Evolutionary conservation across 805 yeast species (phyloP), one percentile per base, ranked within the genome.

Genomic region (Myxozyma vanderwaltii): DNA sequence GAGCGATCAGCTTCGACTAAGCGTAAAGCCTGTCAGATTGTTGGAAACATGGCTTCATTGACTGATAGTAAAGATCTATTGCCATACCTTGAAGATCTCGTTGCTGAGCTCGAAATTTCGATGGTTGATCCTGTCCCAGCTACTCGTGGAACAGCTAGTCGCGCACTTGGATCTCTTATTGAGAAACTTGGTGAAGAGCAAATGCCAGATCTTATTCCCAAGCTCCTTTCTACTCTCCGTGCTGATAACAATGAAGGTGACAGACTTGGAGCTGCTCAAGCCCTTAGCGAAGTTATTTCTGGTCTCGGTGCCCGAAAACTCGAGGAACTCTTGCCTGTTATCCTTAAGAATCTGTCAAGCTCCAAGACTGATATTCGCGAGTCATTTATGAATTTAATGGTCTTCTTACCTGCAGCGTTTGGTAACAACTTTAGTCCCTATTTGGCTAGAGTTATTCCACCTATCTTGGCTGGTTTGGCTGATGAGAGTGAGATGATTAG

Each of bases 41-140:
- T 94, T 31, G 99, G 99, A 63, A 94, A 94, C 71, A 94, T 94
- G 98, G 91, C 98, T 1, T 90, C 94, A 71, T 79, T 94, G 68
- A 97, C 96, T 17, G 98, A 92, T 68, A 79, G 89, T 17, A 83
- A 82, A 66, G 99, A 94, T 72, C 79, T 94, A 61, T 74, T 83
- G 52, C 97, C 97, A 26, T 94, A 94, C 74, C 77, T 94, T 68
- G 81, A 84, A 23, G 82, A 84, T 44, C 79, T 94, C 67, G 86
- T 92, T 45, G 79, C 84, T 10, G 97, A 91, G 67, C 81, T 94
- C 61, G 96, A 94, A 72, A 79, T 82, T 44, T 96, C 98, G 4
- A 92, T 94, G 96, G 97, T 95, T 51, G 99, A 94, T 68, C 99
- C 99, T 1, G 99, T 94, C 53, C 96, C 98, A 33, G 89, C 85